Base-by-base conservation (phyloP, 1,284 basidiomycete species). In the Puccinia coronata region DNA sequence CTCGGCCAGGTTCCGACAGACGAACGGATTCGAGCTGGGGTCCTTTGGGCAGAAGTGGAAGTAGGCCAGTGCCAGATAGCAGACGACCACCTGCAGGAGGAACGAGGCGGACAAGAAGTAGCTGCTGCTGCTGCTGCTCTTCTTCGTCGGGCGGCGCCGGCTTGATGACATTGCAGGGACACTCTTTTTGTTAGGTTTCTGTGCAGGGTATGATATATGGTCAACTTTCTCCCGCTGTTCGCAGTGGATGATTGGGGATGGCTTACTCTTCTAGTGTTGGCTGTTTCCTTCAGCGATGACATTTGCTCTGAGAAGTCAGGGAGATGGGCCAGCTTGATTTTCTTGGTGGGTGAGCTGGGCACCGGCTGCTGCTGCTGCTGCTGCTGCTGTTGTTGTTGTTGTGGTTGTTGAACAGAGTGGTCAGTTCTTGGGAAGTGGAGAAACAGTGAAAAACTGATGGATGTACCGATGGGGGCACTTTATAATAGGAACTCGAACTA, bases 21-120 rank as follows among this genome's bases (percentile, higher is more conserved):
- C 31, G 9, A 69, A 28, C 20, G 65, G 77, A 39, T 79, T 79
- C 25, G 67, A 67, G 55, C 3, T 79, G 2, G 77, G 77, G 59
- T 79, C 77, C 25, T 71, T 69, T n/a, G 77, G 77, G 71, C 77
- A 79, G 28, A 55, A 70, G 28, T 79, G 43, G 55, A 79, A 79
- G 49, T 79, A 79, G 25, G 49, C 63, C 5, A 79, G 39, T n/a
- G 36, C 34, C 39, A 79, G 39, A 70, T 79, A 79, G 55, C 75
- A 77, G 23, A 67, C 53, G 25, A 67, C 23, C 18, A 77, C 49
- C 36, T 75, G 51, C 11, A 75, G 1, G 11, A 31, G 36, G 23
- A 75, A 75, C 0, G 39, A 43, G 70, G 25, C 49, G 14, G 51
- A 51, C 31, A 8, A 23, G 20, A 16, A 6, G 2, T n/a, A 49